phyloP scores from a whole-genome alignment of 768 basidiomycete species.

The Collybiopsis luxurians region DNA sequence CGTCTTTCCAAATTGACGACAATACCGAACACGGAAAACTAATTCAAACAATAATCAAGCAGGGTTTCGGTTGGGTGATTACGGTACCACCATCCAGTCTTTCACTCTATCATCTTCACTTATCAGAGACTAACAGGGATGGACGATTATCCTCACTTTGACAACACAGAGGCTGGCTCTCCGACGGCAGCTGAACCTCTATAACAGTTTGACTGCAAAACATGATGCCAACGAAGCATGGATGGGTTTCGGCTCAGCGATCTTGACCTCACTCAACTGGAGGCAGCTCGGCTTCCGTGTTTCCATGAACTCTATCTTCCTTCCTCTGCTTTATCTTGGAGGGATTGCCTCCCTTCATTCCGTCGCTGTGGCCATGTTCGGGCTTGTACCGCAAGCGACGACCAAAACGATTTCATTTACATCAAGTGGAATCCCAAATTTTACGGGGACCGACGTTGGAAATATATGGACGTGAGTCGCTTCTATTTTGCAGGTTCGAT shows the following conservation, averaged over 20 bases:
- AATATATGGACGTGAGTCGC: not conserved
- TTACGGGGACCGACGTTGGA: not conserved
- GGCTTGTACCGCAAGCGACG: not conserved
- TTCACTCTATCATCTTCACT: too few relatives aligned
- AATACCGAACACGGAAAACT: too few relatives aligned
- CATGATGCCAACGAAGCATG: constrained; percentile 7
- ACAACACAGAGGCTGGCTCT: constrained; percentile 5
- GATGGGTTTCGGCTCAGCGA: not conserved
- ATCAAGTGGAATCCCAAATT: not conserved
- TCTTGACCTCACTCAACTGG: not conserved
- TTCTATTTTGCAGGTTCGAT: not conserved
- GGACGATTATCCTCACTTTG: not conserved
- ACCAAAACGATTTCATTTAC: not conserved
- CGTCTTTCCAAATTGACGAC: too few relatives aligned
- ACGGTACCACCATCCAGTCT: too few relatives aligned
- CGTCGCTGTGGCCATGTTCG: not conserved
- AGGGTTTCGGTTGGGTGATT: too few relatives aligned
- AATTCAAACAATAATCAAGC: too few relatives aligned
- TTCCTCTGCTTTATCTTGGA: constrained; percentile 1
- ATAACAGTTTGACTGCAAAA: constrained; percentile 1
- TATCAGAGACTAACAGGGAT: too few relatives aligned
- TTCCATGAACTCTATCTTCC: not conserved
- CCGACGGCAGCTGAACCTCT: not conserved
- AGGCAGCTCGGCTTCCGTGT: not conserved
- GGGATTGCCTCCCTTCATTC: not conserved